A percentile compares a stretch with the other conserved stretches of the same genome.
These are phyloP conservation scores for Dactylis glomerata DNA, from an alignment of 176 grass and related monocot genomes.

Conservation along the genomic window DNA sequence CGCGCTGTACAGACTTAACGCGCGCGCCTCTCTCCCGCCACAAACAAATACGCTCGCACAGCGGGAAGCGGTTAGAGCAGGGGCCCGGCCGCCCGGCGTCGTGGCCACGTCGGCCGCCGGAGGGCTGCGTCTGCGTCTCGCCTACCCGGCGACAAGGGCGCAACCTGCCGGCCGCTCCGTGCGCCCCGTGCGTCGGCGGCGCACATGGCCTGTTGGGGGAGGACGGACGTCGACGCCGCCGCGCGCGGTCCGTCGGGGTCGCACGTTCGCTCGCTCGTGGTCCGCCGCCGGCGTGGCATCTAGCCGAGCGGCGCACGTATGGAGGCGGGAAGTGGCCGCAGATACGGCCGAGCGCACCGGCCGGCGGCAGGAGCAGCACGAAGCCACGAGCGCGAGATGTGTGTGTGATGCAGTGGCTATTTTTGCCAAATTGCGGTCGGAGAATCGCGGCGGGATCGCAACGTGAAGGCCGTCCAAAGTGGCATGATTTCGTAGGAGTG, in stretches of 20 bases:
- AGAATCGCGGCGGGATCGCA: background rate
- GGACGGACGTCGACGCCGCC: background rate
- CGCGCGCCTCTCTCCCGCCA: background rate
- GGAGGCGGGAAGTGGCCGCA: background rate
- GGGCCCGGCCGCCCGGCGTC: background rate
- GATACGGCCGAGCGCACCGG: background rate
- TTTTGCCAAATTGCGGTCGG: background rate
- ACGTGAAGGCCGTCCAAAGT: background rate
- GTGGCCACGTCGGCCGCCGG: slow-evolving; percentile 17
- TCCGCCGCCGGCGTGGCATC: background rate
- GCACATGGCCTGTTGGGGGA: slow-evolving; percentile 20
- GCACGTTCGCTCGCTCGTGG: background rate
- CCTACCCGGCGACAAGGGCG: slow-evolving; percentile 13
- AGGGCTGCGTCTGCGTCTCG: background rate
- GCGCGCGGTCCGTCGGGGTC: background rate
- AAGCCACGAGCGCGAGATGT: no score
- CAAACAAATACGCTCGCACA: background rate
- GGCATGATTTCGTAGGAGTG: background rate
- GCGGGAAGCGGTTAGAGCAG: background rate
- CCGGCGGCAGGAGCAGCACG: background rate
- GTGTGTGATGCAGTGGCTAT: background rate
- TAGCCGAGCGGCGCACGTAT: background rate
- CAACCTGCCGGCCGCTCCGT: background rate
- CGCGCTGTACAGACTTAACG: no score
- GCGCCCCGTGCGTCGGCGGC: background rate